These are phyloP conservation scores for Glutinoglossum americanum DNA, from an alignment of 495 filamentous ascomycete genomes.

Conservation along the genomic window DNA sequence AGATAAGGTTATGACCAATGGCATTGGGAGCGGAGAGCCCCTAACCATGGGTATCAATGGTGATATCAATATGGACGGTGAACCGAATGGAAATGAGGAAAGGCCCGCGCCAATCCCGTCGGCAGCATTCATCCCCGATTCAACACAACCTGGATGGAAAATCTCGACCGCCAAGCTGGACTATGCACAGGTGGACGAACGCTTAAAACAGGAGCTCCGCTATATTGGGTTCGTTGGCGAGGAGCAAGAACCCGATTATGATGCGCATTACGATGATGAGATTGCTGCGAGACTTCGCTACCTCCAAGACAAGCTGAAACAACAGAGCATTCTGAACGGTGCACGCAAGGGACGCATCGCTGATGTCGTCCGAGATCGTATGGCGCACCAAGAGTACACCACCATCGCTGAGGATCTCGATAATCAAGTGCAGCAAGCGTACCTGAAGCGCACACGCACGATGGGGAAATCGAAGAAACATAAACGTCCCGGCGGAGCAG, in stretches of 20 bases:
- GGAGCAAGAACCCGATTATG: conserved; percentile 46
- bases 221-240: conserved; percentile 77
- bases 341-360: conserved; percentile 69
- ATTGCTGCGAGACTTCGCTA: conserved; percentile 72
- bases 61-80: conserved; percentile 29
- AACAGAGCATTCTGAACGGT: conserved; percentile 66
- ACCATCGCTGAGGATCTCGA: conserved; percentile 96
- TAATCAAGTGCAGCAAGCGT: conserved; percentile 82
- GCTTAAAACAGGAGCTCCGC: conserved; percentile 76
- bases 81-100: conserved; percentile 24
- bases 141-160: conserved; percentile 35
- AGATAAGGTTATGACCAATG: conserved; percentile 31
- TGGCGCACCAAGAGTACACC: conserved; percentile 88
- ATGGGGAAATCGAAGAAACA: conserved; percentile 85
- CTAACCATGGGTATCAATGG: conserved; percentile 26
- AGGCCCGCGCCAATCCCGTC: conserved; percentile 32
- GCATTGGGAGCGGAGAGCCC: conserved; percentile 26
- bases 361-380: conserved; percentile 67
- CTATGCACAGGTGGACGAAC: conserved; percentile 67
- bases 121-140: conserved; percentile 59
- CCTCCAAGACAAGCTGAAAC: conserved; percentile 61
- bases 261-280: conserved; percentile 83
- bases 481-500: conserved; percentile 48
- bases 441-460: conserved; percentile 86
- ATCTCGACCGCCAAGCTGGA: conserved; percentile 43